These are phyloP conservation scores for Gnomoniopsis sp. DNA, from an alignment of 2,329 filamentous ascomycete species.

Conservation along the genomic window DNA sequence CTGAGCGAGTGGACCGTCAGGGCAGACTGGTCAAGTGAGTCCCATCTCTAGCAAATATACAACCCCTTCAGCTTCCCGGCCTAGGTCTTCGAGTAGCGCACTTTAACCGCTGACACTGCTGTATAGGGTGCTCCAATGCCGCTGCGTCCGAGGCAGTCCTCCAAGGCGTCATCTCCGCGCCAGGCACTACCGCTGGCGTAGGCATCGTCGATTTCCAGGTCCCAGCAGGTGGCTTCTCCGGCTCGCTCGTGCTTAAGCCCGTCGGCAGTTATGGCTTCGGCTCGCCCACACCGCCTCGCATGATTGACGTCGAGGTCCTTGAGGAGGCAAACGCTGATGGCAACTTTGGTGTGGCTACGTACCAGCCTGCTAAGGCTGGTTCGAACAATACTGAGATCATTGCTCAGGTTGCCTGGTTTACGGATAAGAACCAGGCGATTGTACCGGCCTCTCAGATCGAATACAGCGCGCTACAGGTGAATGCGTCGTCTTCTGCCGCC, in stretches of 20 bases:
- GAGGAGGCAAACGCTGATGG: conserved; percentile 4
- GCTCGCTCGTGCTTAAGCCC: conserved; percentile 9
- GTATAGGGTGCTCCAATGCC: conserved; percentile 6
- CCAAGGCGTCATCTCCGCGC: conserved; percentile 1
- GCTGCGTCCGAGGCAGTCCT: conserved; percentile 1
- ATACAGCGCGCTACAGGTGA: conserved; percentile 1
- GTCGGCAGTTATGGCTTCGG: conserved; percentile 7
- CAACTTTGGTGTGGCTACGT: conserved; percentile 6
- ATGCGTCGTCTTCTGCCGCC: neutral
- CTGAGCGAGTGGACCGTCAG: conserved; percentile 8
- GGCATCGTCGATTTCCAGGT: conserved; percentile 12
- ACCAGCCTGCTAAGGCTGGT: conserved; percentile 2
- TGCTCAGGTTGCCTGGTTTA: conserved; percentile 11
- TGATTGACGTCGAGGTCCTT: conserved; percentile 2
- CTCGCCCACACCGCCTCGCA: conserved; percentile 3
- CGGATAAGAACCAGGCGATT: neutral
- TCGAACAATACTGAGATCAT: neutral
- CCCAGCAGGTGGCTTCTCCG: conserved; percentile 1
- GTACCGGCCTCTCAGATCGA: conserved; percentile 6
- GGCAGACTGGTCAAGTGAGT: conserved; percentile 11
- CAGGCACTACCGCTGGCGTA: neutral
- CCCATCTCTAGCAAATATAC: neutral
- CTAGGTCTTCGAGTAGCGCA: too few species aligned
- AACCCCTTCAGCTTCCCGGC: neutral
- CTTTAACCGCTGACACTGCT: too few species aligned